A percentile compares a stretch with the other conserved stretches of the same genome.
phyloP scores from a whole-genome alignment of 2,329 filamentous ascomycete genomes.

The Ceratocystiopsis sp. region DNA sequence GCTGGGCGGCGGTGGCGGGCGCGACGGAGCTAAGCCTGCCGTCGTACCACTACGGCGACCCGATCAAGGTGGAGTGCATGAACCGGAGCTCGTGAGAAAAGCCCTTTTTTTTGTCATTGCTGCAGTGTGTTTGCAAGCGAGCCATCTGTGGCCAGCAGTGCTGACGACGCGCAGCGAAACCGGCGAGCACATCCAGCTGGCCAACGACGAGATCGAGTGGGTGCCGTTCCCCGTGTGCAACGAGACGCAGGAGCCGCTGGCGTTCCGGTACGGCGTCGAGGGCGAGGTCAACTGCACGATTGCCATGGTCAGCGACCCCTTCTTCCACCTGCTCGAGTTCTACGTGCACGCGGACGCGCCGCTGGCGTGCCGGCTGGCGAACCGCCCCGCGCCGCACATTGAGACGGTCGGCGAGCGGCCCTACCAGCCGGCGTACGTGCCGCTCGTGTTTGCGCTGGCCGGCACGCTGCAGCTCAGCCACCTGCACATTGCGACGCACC shows the following conservation, averaged over 20 bases:
- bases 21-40: constrained; percentile 29
- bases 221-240: constrained; percentile 81
- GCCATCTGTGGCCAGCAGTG: background rate
- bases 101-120: background rate
- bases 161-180: constrained; percentile 45
- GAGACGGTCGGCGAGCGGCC: constrained; percentile 35
- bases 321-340: constrained; percentile 87
- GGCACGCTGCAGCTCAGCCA: constrained; percentile 81
- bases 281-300: constrained; percentile 73
- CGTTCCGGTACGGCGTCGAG: constrained; percentile 74
- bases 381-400: constrained; percentile 46
- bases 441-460: constrained; percentile 73
- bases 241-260: constrained; percentile 67
- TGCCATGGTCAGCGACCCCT: constrained; percentile 55
- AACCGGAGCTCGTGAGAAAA: constrained; percentile 52
- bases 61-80: constrained; percentile 56
- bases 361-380: constrained; percentile 74
- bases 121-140: too few species aligned
- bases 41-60: constrained; percentile 48
- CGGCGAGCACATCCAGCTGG: constrained; percentile 75
- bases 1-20: constrained; percentile 10
- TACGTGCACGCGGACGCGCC: constrained; percentile 96
- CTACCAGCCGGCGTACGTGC: constrained; percentile 48
- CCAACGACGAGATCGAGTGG: constrained; percentile 71
- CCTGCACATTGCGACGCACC: constrained; percentile 73